A percentile compares a stretch with the other conserved stretches of the same genome.
phyloP scores from a whole-genome alignment of 352 stramenopile species.

The Globisporangium splendens region DNA sequence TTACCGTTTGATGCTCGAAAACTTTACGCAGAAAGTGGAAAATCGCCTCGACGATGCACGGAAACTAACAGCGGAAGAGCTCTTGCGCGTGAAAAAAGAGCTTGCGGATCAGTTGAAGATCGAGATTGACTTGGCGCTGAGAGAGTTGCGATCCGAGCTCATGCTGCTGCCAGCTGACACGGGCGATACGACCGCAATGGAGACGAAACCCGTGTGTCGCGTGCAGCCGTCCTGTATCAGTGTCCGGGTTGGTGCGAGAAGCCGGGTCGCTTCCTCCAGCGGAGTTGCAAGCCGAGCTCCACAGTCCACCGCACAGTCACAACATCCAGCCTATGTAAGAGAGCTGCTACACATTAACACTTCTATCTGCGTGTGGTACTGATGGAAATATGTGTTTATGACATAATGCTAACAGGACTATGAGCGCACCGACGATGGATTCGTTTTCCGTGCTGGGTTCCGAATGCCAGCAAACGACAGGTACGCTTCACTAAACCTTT shows the following conservation, averaged over 20 bases:
- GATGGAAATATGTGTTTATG: slow-evolving; percentile 5
- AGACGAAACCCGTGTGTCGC: slow-evolving; percentile 77
- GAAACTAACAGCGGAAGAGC: slow-evolving; percentile 58
- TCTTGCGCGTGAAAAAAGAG: slow-evolving; percentile 59
- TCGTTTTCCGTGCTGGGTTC: slow-evolving; percentile 78
- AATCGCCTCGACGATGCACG: slow-evolving; percentile 59
- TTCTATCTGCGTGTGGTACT: not conserved
- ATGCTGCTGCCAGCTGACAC: slow-evolving; percentile 43
- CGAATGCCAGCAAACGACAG: slow-evolving; percentile 78
- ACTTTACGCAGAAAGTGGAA: slow-evolving; percentile 72
- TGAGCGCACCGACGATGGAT: slow-evolving; percentile 69
- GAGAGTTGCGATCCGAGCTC: slow-evolving; percentile 62
- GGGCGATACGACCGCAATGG: slow-evolving; percentile 70
- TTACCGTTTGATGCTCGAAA: slow-evolving; percentile 64
- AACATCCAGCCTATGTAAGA: slow-evolving; percentile 16
- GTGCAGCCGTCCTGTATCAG: slow-evolving; percentile 69
- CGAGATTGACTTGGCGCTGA: slow-evolving; percentile 49
- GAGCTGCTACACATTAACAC: too few species aligned
- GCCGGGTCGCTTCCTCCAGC: slow-evolving; percentile 38
- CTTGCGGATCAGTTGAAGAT: slow-evolving; percentile 60
- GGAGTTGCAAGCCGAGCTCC: slow-evolving; percentile 29
- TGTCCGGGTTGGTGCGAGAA: slow-evolving; percentile 54
- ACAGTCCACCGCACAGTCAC: slow-evolving; percentile 15
- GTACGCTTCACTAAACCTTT: slow-evolving; percentile 17
- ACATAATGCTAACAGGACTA: slow-evolving; percentile 34